Evolutionary conservation across 1,284 basidiomycete genomes (phyloP), one percentile per base, ranked within the genome.

Genomic region (Trametes sp.): DNA sequence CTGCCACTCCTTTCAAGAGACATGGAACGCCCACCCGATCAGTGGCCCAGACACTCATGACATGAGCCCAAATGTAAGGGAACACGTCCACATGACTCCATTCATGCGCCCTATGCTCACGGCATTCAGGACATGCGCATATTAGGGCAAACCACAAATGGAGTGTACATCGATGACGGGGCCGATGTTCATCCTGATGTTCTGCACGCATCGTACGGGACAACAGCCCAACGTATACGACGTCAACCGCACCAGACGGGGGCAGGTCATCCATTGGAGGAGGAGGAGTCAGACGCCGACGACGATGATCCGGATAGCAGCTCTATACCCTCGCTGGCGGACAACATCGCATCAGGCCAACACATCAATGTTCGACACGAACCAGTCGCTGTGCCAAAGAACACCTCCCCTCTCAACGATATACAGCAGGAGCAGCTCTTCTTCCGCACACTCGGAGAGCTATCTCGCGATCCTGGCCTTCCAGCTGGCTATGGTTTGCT

Each of bases 1-100:
- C 59, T 81, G 79, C 53, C 4, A 4, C 24, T 1, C 5, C 11
- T 45, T 45, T 19, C 44, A 26, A 6, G 9, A 10, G 5, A 8
- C 21, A 11, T 45, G 44, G 44, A 45, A 45, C 24, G 23, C 21
- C 3, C 44, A 45, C 24, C 44, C 44, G 5, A 24, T 45, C 10
- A 26, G 23, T 13, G 44, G 44, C 4, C 24, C 44, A 26, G 23
- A 24, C 44, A 24, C 44, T 14, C 44, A 45, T 26, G 23, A 24
- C n/a, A 24, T 9, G 21, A 45, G 44, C 19, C 44, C 21, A 11
- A 10, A 24, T 10, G 44, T 26, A 24, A 11, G 21, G 8, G 9
- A 11, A 19, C 5, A 26, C 5, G 2, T 26, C 26, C 11, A 26
- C 11, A 21, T 5, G 19, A 44, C 2, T 21, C 5, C n/a, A 5